These are phyloP conservation scores for Hyaloscypha variabilis DNA, from an alignment of 495 filamentous ascomycete genomes.

Conservation along the genomic window DNA sequence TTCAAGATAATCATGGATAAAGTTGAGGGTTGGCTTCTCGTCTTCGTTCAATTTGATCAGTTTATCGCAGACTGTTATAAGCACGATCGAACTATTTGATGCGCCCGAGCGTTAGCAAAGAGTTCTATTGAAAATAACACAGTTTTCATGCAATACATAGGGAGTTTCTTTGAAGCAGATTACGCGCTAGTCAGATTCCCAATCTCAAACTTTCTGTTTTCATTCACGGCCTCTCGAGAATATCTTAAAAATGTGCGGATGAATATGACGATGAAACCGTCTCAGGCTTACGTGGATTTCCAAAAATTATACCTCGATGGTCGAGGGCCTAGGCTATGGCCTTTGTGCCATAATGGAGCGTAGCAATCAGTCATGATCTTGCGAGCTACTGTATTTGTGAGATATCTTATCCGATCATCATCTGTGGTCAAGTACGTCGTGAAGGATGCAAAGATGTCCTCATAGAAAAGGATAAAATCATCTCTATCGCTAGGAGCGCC, in stretches of 20 bases:
- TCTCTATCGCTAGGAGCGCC: conserved; percentile 37
- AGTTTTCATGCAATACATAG: not conserved
- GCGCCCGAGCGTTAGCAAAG: not conserved
- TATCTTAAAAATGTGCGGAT: not conserved
- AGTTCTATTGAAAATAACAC: conserved; percentile 22
- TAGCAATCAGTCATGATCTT: conserved; percentile 46
- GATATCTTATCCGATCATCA: conserved; percentile 48
- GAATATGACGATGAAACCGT: not conserved
- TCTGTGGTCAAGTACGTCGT: conserved; percentile 53
- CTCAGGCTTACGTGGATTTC: conserved; percentile 51
- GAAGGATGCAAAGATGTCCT: conserved; percentile 51
- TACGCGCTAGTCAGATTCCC: too few relatives aligned
- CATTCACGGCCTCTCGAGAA: too few relatives aligned
- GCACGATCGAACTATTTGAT: conserved; percentile 45
- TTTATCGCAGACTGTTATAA: conserved; percentile 52
- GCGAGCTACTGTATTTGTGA: conserved; percentile 47
- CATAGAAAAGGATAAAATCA: conserved; percentile 47
- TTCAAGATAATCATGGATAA: conserved; percentile 54
- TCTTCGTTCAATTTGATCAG: conserved; percentile 43
- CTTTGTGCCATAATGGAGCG: conserved; percentile 32
- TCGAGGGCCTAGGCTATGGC: conserved; percentile 27
- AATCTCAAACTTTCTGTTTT: too few relatives aligned
- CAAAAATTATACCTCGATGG: conserved; percentile 49
- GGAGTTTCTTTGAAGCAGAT: not conserved
- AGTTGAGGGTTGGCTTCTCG: conserved; percentile 40